Evolutionary conservation across 768 basidiomycete species (phyloP).

Genomic region (Mycena venus): DNA sequence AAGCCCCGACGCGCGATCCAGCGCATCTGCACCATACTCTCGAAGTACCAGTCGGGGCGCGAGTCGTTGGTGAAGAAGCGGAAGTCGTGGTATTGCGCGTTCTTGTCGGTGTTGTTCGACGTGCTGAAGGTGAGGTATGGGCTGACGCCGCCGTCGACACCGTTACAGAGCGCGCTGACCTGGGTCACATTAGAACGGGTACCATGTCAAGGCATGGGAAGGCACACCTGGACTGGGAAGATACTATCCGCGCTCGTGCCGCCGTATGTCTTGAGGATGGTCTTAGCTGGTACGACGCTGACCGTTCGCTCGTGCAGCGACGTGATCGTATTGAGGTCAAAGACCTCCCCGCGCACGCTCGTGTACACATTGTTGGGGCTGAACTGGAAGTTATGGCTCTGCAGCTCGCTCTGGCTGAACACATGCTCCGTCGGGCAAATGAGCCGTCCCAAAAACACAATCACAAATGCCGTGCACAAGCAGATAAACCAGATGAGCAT

Average conservation of each 20-base stretch:
- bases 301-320: slow-evolving; percentile 77
- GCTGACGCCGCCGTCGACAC: slow-evolving; percentile 82
- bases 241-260: slow-evolving; percentile 79
- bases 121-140: slow-evolving; percentile 87
- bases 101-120: slow-evolving; percentile 80
- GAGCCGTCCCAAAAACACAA: slow-evolving; percentile 85
- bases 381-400: slow-evolving; percentile 72
- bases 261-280: slow-evolving; percentile 82
- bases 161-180: slow-evolving; percentile 95
- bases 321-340: slow-evolving; percentile 83
- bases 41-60: slow-evolving; percentile 98
- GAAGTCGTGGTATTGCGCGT: slow-evolving; percentile 96
- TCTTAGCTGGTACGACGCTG: slow-evolving; percentile 79
- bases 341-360: slow-evolving; percentile 93
- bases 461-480: slow-evolving; percentile 91
- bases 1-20: slow-evolving; percentile 92
- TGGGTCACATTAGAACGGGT: slow-evolving; percentile 41
- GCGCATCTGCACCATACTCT: slow-evolving; percentile 94
- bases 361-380: slow-evolving; percentile 84
- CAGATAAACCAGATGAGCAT: slow-evolving; percentile 97
- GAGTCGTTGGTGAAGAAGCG: slow-evolving; percentile 89
- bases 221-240: slow-evolving; percentile 92
- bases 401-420: slow-evolving; percentile 83
- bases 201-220: not conserved
- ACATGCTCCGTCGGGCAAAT: slow-evolving; percentile 98